Base-by-base conservation (phyloP, 2,329 filamentous ascomycete species). In the Talaromyces marneffei region DNA sequence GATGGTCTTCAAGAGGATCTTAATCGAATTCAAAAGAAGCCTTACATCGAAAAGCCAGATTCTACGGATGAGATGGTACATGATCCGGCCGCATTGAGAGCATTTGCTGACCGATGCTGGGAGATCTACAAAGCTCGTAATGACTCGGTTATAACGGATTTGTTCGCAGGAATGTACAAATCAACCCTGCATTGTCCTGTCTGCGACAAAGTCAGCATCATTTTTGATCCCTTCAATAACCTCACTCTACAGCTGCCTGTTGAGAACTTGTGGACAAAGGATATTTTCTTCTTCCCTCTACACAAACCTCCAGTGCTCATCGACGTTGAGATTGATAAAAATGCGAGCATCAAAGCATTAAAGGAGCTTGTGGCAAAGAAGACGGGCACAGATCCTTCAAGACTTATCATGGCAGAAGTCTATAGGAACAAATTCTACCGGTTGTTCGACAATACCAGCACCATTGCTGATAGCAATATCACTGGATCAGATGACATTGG, bases 101-200 rank as follows among this genome's bases (percentile, higher is more conserved):
- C 88, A 65, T 91, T 99, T 79, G 94, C 93, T 0, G 86, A 92
- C 57, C 85, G 90, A 66, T 94, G 94, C 63, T 95, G 93, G 86
- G 87, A 91, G 64, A 96, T 96, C 63, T 96, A 96, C 66, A 90
- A 91, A 71, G 87, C 88, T 65, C 87, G 94, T 57, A 96, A 99
- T 67, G 92, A 97, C 71, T 97, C 94, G 0, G 89, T 97, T 42
- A 90, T 97, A 66, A 93, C 91, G 61, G 94, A 99, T 72, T 82
- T 99, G 10, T 99, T 99, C 74, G 95, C 91, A 23, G 94, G 94
- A 65, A 91, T 97, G 83, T 99, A 97, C 83, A 97, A 97, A 78
- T 97, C 95, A 48, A 97, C 93, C 0, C 84, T 99, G 65, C 88
- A 94, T 65, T 99, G 94, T 71, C 94, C 94, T 0, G 84, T 83